These are phyloP conservation scores for Lyophyllum atratum DNA, from an alignment of 768 basidiomycete species.

Conservation along the genomic window DNA sequence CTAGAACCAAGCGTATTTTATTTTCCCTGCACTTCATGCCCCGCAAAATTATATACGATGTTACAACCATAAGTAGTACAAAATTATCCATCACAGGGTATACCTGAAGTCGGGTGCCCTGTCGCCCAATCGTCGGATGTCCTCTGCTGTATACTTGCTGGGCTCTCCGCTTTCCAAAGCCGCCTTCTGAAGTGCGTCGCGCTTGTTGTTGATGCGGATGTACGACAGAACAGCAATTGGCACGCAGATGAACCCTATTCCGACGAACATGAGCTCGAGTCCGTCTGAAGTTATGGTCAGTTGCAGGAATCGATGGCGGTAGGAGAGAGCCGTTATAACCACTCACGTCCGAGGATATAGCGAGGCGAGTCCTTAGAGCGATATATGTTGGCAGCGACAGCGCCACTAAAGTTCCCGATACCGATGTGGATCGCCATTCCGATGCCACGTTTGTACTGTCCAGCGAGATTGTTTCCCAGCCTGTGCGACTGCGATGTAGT, in stretches of 20 bases:
- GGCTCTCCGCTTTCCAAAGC: conserved; percentile 31
- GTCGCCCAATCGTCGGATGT: conserved; percentile 52
- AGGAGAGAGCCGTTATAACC: no score
- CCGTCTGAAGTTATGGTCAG: conserved; percentile 42
- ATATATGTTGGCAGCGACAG: conserved; percentile 66
- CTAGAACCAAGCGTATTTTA: no score
- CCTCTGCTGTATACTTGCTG: conserved; percentile 33
- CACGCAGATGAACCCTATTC: conserved; percentile 57
- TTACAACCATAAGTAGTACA: not conserved
- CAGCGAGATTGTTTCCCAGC: conserved; percentile 66
- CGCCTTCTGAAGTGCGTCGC: conserved; percentile 40
- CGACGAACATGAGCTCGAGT: conserved; percentile 67
- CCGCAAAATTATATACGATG: no score
- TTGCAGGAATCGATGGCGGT: not conserved
- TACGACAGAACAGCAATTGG: conserved; percentile 53
- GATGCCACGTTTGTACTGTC: conserved; percentile 70
- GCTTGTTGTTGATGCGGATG: conserved; percentile 52
- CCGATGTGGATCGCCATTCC: conserved; percentile 73
- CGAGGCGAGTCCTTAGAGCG: conserved; percentile 59
- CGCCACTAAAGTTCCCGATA: conserved; percentile 66
- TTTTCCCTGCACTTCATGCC: no score
- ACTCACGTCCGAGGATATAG: conserved; percentile 64
- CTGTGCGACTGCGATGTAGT: conserved; percentile 30
- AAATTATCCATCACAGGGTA: conserved; percentile 27
- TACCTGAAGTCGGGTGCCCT: conserved; percentile 67